Evolutionary conservation across 1,284 basidiomycete genomes (phyloP).

Genomic region (Microbotryum violaceum): DNA sequence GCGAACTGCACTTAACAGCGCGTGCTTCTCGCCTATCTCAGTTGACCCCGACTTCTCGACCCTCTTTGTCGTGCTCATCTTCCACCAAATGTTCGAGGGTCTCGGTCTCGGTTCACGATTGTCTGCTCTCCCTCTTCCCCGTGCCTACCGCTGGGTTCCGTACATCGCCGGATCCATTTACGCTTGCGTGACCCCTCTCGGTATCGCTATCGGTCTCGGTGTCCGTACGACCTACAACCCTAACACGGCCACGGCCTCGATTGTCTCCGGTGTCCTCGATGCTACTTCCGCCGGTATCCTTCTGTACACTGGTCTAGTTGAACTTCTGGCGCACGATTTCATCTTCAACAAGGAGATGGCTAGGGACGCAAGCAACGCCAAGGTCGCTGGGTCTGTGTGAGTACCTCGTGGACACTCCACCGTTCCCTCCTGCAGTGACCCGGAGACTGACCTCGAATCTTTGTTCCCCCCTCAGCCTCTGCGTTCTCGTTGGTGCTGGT

Average conservation of each 20-base stretch:
- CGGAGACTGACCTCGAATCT: conserved; percentile 36
- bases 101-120: conserved; percentile 73
- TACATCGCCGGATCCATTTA: conserved; percentile 60
- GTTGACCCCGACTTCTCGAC: too few species aligned
- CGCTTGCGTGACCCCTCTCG: conserved; percentile 70
- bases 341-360: conserved; percentile 66
- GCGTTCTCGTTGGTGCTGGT: conserved; percentile 42
- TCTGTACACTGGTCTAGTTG: conserved; percentile 11
- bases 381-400: conserved; percentile 32
- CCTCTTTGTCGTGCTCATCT: conserved; percentile 36
- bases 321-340: conserved; percentile 87
- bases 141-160: conserved; percentile 55
- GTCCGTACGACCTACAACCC: conserved; percentile 76
- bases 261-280: conserved; percentile 77
- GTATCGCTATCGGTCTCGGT: conserved; percentile 76
- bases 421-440: conserved; percentile 39
- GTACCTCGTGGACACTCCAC: conserved; percentile 31
- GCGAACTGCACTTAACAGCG: conserved; percentile 63
- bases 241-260: conserved; percentile 59
- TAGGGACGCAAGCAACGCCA: conserved; percentile 15
- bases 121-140: conserved; percentile 61
- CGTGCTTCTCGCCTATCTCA: conserved; percentile 33
- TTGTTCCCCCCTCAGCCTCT: conserved; percentile 29
- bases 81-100: conserved; percentile 63
- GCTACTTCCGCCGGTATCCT: conserved; percentile 79